Evolutionary conservation across 345 rosid genomes (phyloP), one percentile per base, ranked within the genome.

Genomic region (Pistacia vera): DNA sequence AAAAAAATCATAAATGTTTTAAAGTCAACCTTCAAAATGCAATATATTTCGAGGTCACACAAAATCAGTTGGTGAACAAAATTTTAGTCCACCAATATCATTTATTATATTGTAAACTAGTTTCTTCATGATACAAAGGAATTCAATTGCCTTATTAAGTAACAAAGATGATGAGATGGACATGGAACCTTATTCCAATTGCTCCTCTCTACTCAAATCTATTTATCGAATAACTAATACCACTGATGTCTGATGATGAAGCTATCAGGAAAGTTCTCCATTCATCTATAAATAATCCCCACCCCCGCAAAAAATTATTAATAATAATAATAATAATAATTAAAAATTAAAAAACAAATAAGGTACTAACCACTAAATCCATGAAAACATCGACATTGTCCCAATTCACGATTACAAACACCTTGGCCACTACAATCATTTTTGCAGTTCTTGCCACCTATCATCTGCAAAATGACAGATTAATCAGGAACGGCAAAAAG

Each of bases 381-480:
- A 78, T 92, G 97, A 82, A 93, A 96, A 91, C 98, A 93, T 17
- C 91, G 79, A 54, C 99, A 96, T 17, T 85, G 77, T 41, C 97
- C 99, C 72, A 91, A 80, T 81, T 91, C 94, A 81, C 59, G 83
- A 81, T 93, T 96, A 81, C 98, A 96, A 74, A 93, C 91, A 76
- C 99, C 98, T 80, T 87, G 94, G 63, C 94, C 94, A 73, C 88
- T 88, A 70, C 99, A 93, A 58, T 87, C 86, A 77, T 80, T 78
- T 74, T 84, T 38, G 89, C 99, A 96, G 80, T 75, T 81, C 66
- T 70, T 86, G 63, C 97, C 95, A 81, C 95, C 89, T 57, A 92
- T 84, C 71, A 86, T 82, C 98, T 96, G 88, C 83, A 82, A 81
- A 76, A 11, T 54, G 58, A 74, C 80, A 63, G 68, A 51, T 20